Percentiles rank a stretch among this genome's conserved stretches.
Conservation (phyloP, 1,284 basidiomycete species). For the Jaminaea rosea region DNA sequence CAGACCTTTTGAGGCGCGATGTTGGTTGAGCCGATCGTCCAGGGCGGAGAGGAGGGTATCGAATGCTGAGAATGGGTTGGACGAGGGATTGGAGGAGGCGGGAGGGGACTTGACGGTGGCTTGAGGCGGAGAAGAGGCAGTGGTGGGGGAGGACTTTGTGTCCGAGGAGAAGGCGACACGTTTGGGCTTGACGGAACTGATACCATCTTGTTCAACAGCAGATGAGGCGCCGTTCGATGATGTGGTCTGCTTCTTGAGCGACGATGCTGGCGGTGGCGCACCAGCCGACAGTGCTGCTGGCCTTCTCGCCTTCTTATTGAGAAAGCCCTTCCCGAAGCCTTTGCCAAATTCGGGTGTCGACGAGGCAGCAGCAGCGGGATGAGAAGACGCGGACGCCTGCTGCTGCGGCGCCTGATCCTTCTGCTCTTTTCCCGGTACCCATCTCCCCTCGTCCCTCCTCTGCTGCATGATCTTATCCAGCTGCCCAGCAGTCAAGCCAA, state of each 20-base stretch:
- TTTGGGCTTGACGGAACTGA: too few species aligned
- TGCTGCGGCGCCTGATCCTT: neutral
- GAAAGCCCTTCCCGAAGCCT: neutral
- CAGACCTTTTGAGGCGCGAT: neutral
- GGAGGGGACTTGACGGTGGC: too few species aligned
- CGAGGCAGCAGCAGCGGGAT: neutral
- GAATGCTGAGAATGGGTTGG: neutral
- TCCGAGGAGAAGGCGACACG: too few species aligned
- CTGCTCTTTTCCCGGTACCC: constrained; percentile 10
- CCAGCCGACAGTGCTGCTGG: too few species aligned
- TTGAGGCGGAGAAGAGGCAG: neutral
- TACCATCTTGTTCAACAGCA: too few species aligned
- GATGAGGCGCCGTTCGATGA: neutral
- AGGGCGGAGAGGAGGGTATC: neutral
- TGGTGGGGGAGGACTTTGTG: neutral
- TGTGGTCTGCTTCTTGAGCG: too few species aligned
- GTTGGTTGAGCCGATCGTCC: neutral
- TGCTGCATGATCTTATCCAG: constrained; percentile 21
- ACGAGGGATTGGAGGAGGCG: neutral
- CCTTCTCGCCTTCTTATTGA: neutral
- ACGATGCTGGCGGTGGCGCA: too few species aligned
- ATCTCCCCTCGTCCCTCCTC: constrained; percentile 13
- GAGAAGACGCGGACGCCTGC: neutral
- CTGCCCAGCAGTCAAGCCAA: constrained; percentile 24
- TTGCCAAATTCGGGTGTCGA: neutral